Evolutionary conservation across 192 early-diverging fungal genomes (phyloP).

Genomic region (Cetraspora pellucida): DNA sequence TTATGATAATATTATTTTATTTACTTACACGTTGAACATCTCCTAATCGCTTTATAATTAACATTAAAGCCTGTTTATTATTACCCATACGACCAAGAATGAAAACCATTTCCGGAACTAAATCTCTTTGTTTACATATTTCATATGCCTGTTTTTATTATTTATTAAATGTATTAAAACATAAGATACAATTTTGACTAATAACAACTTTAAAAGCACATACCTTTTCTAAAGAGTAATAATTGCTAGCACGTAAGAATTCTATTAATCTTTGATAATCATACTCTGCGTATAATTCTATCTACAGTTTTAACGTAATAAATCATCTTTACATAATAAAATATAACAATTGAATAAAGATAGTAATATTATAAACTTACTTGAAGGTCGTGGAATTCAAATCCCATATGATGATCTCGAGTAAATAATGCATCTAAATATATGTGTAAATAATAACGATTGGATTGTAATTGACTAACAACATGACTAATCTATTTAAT

Average conservation of each 20-base stretch:
- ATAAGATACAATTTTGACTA: neutral
- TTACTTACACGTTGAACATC: slow-evolving; percentile 80
- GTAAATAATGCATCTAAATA: slow-evolving; percentile 92
- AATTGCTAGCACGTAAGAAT: slow-evolving; percentile 82
- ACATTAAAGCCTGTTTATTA: slow-evolving; percentile 86
- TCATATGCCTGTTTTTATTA: slow-evolving; percentile 66
- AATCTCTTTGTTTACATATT: slow-evolving; percentile 79
- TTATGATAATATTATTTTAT: neutral
- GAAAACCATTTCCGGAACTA: slow-evolving; percentile 98
- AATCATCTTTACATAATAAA: neutral
- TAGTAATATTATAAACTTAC: neutral
- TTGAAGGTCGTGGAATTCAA: slow-evolving; percentile 75
- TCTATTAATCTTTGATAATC: slow-evolving; percentile 72
- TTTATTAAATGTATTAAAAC: neutral
- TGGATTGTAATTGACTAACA: slow-evolving; percentile 68
- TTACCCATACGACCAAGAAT: slow-evolving; percentile 97
- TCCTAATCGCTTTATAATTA: slow-evolving; percentile 88
- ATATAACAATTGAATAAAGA: neutral
- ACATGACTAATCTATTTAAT: slow-evolving; percentile 54
- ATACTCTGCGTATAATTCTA: slow-evolving; percentile 93
- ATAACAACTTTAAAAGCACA: slow-evolving; percentile 4
- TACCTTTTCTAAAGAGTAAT: slow-evolving; percentile 77
- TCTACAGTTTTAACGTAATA: slow-evolving; percentile 25
- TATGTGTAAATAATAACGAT: slow-evolving; percentile 72
- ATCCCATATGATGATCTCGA: slow-evolving; percentile 66